Percentiles rank a stretch among this genome's conserved stretches.
These are phyloP conservation scores for Comarum palustre DNA, from an alignment of 306 rosid genomes.

Conservation along the genomic window DNA sequence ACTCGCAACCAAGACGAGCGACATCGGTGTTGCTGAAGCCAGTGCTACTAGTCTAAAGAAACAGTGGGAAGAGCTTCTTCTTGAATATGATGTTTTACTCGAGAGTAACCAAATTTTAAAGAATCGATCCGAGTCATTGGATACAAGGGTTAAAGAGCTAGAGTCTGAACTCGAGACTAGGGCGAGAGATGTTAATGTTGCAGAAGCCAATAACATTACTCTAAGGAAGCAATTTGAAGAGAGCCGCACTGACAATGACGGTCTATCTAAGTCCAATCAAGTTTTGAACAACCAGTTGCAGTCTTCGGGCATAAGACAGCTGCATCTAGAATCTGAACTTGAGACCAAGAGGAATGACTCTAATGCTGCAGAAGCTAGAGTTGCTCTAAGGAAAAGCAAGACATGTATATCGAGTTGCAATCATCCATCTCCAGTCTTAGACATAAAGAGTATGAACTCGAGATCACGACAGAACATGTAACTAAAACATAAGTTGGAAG, in stretches of 20 bases:
- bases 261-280: conserved; percentile 63
- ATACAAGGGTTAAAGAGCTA: not conserved
- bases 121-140: conserved; percentile 49
- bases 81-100: conserved; percentile 71
- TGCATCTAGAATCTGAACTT: not conserved
- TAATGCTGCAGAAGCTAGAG: not conserved
- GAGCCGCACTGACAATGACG: conserved; percentile 72
- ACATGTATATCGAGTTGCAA: not conserved
- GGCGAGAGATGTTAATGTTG: not conserved
- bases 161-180: not conserved
- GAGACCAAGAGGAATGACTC: not conserved
- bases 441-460: not conserved
- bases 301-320: not conserved
- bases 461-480: not conserved
- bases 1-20: conserved; percentile 49
- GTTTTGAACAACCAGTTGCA: not conserved
- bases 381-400: not conserved
- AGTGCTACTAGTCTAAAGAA: conserved; percentile 61
- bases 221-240: conserved; percentile 62
- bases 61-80: conserved; percentile 81
- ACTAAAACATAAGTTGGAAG: not conserved
- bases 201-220: not conserved
- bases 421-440: not conserved
- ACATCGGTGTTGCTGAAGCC: conserved; percentile 51
- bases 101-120: conserved; percentile 72